Evolutionary conservation across 495 filamentous ascomycete species (phyloP), one percentile per base, ranked within the genome.

Genomic region (Neurospora sp.): DNA sequence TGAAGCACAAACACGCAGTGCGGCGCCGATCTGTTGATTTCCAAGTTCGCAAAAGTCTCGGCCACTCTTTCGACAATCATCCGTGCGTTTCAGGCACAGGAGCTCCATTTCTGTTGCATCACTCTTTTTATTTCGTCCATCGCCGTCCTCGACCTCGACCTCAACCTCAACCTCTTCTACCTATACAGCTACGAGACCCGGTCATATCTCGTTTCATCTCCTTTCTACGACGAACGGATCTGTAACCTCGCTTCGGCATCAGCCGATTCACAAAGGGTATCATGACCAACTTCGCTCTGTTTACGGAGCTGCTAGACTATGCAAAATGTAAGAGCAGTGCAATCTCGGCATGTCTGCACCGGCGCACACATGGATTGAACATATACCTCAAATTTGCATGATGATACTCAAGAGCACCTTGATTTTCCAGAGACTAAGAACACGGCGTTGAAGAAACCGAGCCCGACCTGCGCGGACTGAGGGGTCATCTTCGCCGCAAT

Each of bases 401-500:
- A 86, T 85, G 84, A 85, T 76, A 73, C 70, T 68, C 75, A 82
- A 81, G 82, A 82, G 81, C 81, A 81, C 75, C 71, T 71, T 53
- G 41, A 79, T 39, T 68, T 73, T 27, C 83, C 82, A 78, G 78
- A 85, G 83, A 84, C 81, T 40, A 69, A 75, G 77, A 82, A 80
- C 75, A 74, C 69, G 44, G 76, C 71, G 48, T 76, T 61, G 78
- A 79, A 80, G 83, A 85, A 86, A 79, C 85, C 85, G 83, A 81
- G 80, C 65, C 70, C 69, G 48, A 71, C 38, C 40, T 31, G 42
- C 38, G 38, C 38, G 61, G 38, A 44, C 80, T 81, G 77, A 80
- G 85, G 84, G 83, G 83, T 81, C 86, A 87, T 83, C 84, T 80
- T 74, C 83, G 80, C 75, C 82, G 81, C 78, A 78, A 78, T 71